Conservation (phyloP, 1,284 basidiomycete species). For the Somion occarium region DNA sequence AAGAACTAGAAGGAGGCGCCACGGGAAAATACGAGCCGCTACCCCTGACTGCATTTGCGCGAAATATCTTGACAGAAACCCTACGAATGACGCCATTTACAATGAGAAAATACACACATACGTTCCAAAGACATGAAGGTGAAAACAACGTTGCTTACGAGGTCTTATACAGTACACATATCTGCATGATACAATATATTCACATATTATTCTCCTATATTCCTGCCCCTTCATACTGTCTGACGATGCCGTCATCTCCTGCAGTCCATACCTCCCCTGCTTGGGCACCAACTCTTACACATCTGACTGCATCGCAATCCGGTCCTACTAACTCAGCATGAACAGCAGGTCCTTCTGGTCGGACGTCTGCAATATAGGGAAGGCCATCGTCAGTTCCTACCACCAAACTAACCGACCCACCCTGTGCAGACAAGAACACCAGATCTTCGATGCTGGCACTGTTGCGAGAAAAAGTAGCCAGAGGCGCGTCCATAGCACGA, state of each 20-base stretch:
- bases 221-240: slow-evolving; percentile 34
- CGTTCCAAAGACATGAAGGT: too few relatives aligned
- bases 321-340: slow-evolving; percentile 42
- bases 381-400: slow-evolving; percentile 54
- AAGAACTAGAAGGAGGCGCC: too few relatives aligned
- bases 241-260: slow-evolving; percentile 54
- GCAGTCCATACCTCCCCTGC: slow-evolving; percentile 49
- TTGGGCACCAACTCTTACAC: slow-evolving; percentile 26
- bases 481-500: slow-evolving; percentile 33
- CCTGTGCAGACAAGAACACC: slow-evolving; percentile 25
- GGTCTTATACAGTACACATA: too few relatives aligned
- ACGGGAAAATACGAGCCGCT: too few relatives aligned
- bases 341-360: slow-evolving; percentile 33
- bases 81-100: too few relatives aligned
- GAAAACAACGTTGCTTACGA: too few relatives aligned
- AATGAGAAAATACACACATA: too few relatives aligned
- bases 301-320: slow-evolving; percentile 46
- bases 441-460: slow-evolving; percentile 54
- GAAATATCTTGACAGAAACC: too few relatives aligned
- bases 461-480: slow-evolving; percentile 49
- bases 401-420: slow-evolving; percentile 32
- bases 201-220: background rate
- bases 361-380: slow-evolving; percentile 44
- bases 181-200: too few relatives aligned
- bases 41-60: too few relatives aligned